These are phyloP conservation scores for Kodamaea fungicola DNA, from an alignment of 1,139 yeast species.

Conservation along the genomic window DNA sequence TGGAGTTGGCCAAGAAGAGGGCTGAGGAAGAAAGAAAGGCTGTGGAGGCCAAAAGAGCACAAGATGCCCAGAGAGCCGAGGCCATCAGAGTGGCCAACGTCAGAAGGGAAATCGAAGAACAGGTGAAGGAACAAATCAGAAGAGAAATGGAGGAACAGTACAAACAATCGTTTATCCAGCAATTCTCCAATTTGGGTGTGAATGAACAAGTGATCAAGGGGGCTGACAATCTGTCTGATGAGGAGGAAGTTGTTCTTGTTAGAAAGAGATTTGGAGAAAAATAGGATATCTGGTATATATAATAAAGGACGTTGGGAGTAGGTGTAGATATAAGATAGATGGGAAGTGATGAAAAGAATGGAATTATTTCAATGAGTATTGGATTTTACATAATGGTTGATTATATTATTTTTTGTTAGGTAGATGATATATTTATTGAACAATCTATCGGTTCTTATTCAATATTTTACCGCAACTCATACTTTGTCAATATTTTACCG, in stretches of 20 bases:
- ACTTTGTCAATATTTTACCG: too few species aligned
- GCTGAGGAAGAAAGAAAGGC: constrained; percentile 6
- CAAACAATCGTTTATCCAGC: not conserved
- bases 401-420: too few species aligned
- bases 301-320: too few species aligned
- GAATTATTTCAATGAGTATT: too few species aligned
- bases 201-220: constrained; percentile 6
- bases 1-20: not conserved
- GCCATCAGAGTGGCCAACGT: constrained; percentile 8
- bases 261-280: constrained; percentile 34
- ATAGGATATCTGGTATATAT: not conserved
- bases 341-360: too few species aligned
- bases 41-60: constrained; percentile 3
- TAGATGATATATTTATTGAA: too few species aligned
- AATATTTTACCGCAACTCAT: too few species aligned
- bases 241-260: constrained; percentile 42
- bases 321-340: too few species aligned
- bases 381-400: too few species aligned
- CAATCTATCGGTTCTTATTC: too few species aligned
- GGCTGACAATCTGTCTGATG: constrained; percentile 37
- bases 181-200: not conserved
- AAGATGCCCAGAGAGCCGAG: constrained; percentile 3
- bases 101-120: constrained; percentile 1
- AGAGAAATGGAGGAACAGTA: constrained; percentile 7
- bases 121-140: constrained; percentile 1